Base-by-base conservation (phyloP, 2,329 filamentous ascomycete genomes). In the Orbilia brochopaga region DNA sequence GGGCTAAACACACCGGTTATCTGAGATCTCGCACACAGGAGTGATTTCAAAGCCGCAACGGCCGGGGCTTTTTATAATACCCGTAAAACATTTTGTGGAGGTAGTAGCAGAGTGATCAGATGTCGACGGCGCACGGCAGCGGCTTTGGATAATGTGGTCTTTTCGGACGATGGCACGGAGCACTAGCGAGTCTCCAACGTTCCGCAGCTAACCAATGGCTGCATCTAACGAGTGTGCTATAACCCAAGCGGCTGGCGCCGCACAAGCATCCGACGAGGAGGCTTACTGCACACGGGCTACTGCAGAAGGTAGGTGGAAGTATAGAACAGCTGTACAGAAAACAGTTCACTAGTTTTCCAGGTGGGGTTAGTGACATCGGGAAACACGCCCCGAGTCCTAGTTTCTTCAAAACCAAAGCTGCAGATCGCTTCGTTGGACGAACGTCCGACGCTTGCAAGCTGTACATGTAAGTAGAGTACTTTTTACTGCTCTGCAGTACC, bases 1-100 rank as follows among this genome's bases (percentile, higher is more conserved):
- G 52, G 24, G 57, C 52, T 35, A 53, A 69, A 69, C 21, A 13
- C 40, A 48, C 42, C 53, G 58, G 44, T 54, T 69, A 62, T 69
- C 65, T 52, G 10, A 44, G 64, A 69, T 62, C 65, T 69, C 50
- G 42, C 30, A 48, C 37, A 42, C 37, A 42, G 37, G 5, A 15
- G n/a, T 42, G 3, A 32, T 8, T 32, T 3, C 8, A 32, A 8
- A 8, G 8, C 27, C 3, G 27, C 27, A 32, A 32, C 27, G 27
- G 27, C 27, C 8, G 27, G 8, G 3, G 8, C 8, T 32, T 32
- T 32, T 32, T 37, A 6, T 37, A 37, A 13, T 13, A 42, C 15
- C 4, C 11, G 13, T 13, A 15, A 5, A 42, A 15, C n/a, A 6
- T 17, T 6, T 42, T 42, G 27, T 42, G 5, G 4, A 15, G 5